Conservation (phyloP, 148 eudicot species). For the Vaccinium macrocarpon region DNA sequence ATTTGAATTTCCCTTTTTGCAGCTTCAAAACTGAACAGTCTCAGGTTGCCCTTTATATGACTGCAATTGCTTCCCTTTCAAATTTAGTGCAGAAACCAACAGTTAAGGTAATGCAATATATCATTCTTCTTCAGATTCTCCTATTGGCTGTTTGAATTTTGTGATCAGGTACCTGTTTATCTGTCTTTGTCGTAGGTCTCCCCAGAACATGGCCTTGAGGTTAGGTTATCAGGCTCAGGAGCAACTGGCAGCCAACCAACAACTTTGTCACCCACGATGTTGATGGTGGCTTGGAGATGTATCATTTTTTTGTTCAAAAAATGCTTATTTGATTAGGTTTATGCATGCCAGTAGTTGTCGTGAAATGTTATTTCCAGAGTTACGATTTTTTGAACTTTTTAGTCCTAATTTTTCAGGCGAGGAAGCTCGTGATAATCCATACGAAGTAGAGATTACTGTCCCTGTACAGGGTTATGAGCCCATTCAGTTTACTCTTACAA, state of each 20-base stretch:
- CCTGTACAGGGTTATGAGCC: conserved; percentile 74
- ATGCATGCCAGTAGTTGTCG: conserved; percentile 10
- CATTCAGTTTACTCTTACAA: conserved; percentile 70
- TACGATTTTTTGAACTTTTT: conserved; percentile 9
- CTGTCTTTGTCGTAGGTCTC: conserved; percentile 36
- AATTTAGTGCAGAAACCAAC: conserved; percentile 69
- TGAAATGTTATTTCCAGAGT: not conserved
- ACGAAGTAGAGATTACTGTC: conserved; percentile 74
- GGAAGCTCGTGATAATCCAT: conserved; percentile 51
- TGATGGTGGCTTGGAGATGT: conserved; percentile 90
- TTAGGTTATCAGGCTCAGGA: conserved; percentile 77
- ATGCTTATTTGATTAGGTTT: not conserved
- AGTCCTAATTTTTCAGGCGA: conserved; percentile 49
- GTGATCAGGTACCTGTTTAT: not conserved
- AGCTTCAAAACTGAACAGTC: conserved; percentile 85
- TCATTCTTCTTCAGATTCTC: not conserved
- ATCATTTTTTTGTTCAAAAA: conserved; percentile 16
- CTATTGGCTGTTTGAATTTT: not conserved
- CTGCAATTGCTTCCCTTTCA: conserved; percentile 79
- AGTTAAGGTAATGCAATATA: conserved; percentile 49
- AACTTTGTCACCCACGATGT: conserved; percentile 72
- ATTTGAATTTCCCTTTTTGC: conserved; percentile 23
- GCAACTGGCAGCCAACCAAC: conserved; percentile 77
- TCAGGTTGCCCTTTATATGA: conserved; percentile 68
- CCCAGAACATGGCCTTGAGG: conserved; percentile 76